These are phyloP conservation scores for Hygrophorus russula DNA, from an alignment of 768 basidiomycete genomes.

Conservation along the genomic window DNA sequence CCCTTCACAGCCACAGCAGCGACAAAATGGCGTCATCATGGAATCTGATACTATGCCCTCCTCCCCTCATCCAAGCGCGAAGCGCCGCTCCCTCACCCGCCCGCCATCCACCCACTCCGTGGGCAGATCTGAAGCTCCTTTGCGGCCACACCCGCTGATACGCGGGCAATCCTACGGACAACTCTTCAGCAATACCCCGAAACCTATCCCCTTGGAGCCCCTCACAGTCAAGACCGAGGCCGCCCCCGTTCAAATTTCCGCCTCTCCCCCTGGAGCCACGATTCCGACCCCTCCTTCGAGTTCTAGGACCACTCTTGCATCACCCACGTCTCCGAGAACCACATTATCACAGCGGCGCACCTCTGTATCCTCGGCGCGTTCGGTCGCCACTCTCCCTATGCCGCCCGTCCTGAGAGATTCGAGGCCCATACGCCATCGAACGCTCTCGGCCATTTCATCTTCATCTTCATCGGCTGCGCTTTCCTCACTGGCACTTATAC, in stretches of 20 bases:
- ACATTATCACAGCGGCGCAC: slow-evolving; percentile 30
- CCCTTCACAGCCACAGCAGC: slow-evolving; percentile 2
- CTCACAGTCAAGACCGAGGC: slow-evolving; percentile 49
- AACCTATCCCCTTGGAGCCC: slow-evolving; percentile 46
- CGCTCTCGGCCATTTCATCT: slow-evolving; percentile 44
- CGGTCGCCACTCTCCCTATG: slow-evolving; percentile 46
- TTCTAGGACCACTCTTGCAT: slow-evolving; percentile 17
- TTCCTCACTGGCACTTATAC: slow-evolving; percentile 45
- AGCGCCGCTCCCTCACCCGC: slow-evolving; percentile 36
- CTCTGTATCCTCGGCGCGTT: slow-evolving; percentile 49
- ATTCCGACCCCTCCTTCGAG: slow-evolving; percentile 25
- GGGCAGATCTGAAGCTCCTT: slow-evolving; percentile 19
- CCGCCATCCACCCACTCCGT: slow-evolving; percentile 56
- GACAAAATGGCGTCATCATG: slow-evolving; percentile 5
- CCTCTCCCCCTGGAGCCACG: slow-evolving; percentile 22
- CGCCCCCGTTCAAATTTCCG: slow-evolving; percentile 29
- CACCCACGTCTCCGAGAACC: slow-evolving; percentile 28
- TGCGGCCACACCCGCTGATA: slow-evolving; percentile 70
- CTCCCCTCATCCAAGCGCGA: slow-evolving; percentile 21
- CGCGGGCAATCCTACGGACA: slow-evolving; percentile 60
- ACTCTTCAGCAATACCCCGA: slow-evolving; percentile 28
- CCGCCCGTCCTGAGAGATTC: slow-evolving; percentile 18
- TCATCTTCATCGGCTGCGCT: slow-evolving; percentile 46
- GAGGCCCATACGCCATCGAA: slow-evolving; percentile 30
- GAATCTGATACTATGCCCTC: slow-evolving; percentile 4